These are phyloP conservation scores for Hypoxylon lienhwacheense DNA, from an alignment of 495 filamentous ascomycete genomes.

Conservation along the genomic window DNA sequence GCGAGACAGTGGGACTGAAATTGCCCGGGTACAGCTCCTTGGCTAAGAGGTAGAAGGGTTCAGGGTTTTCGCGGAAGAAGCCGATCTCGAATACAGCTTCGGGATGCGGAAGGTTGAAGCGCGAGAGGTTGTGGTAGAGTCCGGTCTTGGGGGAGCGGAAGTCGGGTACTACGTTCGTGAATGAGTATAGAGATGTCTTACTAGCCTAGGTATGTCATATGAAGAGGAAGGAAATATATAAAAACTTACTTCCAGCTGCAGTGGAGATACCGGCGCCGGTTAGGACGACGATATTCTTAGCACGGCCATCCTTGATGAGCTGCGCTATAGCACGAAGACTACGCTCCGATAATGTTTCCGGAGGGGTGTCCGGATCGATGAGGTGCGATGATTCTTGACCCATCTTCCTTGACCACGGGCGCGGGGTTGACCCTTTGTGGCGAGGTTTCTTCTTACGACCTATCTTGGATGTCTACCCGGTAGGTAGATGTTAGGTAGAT, in stretches of 20 bases:
- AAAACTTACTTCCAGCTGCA: constrained; percentile 55
- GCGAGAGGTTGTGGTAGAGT: constrained; percentile 80
- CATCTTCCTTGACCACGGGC: constrained; percentile 42
- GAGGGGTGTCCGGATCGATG: constrained; percentile 63
- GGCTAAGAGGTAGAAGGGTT: constrained; percentile 89
- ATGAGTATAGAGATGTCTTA: neutral
- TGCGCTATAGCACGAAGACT: constrained; percentile 72
- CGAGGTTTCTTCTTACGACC: constrained; percentile 36
- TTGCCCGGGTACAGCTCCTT: constrained; percentile 91
- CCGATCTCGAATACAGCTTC: constrained; percentile 79
- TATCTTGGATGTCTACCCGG: constrained; percentile 18
- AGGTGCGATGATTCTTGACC: constrained; percentile 51
- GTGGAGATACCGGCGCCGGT: constrained; percentile 66
- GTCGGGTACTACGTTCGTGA: constrained; percentile 63
- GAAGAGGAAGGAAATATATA: neutral
- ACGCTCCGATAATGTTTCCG: constrained; percentile 66
- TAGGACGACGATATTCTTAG: constrained; percentile 78
- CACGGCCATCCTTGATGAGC: constrained; percentile 68
- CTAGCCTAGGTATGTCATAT: neutral
- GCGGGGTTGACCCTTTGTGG: constrained; percentile 37
- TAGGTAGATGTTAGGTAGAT: neutral
- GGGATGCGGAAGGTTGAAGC: constrained; percentile 80
- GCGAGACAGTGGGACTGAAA: constrained; percentile 69
- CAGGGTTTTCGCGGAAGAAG: constrained; percentile 82
- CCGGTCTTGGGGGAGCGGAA: constrained; percentile 77